Evolutionary conservation across 768 basidiomycete species (phyloP), one percentile per base, ranked within the genome.

Genomic region (Termitomyces sp.): DNA sequence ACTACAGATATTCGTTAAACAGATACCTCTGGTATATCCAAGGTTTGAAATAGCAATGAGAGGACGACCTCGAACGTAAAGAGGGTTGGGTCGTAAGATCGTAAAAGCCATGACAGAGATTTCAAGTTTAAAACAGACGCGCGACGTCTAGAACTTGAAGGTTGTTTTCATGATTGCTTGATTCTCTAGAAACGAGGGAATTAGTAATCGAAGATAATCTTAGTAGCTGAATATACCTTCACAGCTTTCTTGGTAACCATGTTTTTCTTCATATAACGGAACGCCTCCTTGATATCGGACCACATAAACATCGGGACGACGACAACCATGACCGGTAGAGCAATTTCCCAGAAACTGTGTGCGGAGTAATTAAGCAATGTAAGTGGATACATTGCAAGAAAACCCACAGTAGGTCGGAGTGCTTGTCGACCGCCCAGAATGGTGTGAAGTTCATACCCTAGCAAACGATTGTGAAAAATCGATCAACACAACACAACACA

Each of bases 381-480:
- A 39, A 25, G 22, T 45, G 33, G 39, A 11, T 29, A 50, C 38
- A 18, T 13, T 35, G 50, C 49, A 54, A 41, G 49, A 12, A 35
- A 18, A 72, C 79, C 27, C 63, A 82, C 83, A 84, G 59, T 13
- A 73, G 13, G 59, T 84, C 83, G 10, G 74, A 71, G 51, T 76
- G 49, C 1, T 64, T 31, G 0, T 78, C 42, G 9, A 82, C 69
- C 31, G 76, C 70, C 78, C 77, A 82, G 76, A 86, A 82, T 20
- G 49, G 23, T 0, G 66, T 52, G 63, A 88, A 89, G 67, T 88
- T 87, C 86, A 88, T 88, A 43, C 86, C 85, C 85, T 87, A 58
- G 16, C 10, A 54, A 38, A 29, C 35, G 33, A 10, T 23, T 44
- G 22, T 41, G 18, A 41, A 23, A 39, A 10, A 42, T 46, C 38